Evolutionary conservation across 176 grass and related monocot species (phyloP), one percentile per base, ranked within the genome.

Genomic region (Hyparrhenia diplandra): DNA sequence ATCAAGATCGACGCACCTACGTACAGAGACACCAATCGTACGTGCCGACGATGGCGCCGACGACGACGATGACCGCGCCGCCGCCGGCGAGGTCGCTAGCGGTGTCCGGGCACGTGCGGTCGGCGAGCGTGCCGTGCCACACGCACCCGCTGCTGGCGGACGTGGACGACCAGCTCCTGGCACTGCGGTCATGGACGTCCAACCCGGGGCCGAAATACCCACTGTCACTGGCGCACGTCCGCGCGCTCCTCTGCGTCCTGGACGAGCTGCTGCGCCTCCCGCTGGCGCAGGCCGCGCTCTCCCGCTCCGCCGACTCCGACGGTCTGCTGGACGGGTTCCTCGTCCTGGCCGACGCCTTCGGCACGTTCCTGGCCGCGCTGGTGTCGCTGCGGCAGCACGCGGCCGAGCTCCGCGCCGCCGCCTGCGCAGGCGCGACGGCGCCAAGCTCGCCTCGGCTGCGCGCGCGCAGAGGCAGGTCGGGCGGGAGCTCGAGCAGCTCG

Each of bases 291-390:
- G 57, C 37, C 59, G 69, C 83, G 14, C 79, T 90, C 59, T 11
- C 7, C 54, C 16, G 20, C 55, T 0, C 39, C 36, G 1, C 59
- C 39, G 32, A 35, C 69, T 20, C 27, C 42, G 42, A 2, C 10
- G 21, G 24, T 40, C 72, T 93, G 13, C 88, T 97, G 27, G 82
- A 97, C 57, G 87, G 83, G 66, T 89, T 89, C 67, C 91, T 97
- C 71, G 78, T 81, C 81, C 87, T 91, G 4, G 88, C 87, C 66
- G 90, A 92, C 84, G 87, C 83, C 8, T 89, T 83, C 81, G 87
- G 81, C 63, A 80, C 75, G 27, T 89, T 92, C 77, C 77, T 89
- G 4, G 69, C 75, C 4, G 34, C 52, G 4, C 70, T 92, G 16
- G 32, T 89, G 28, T 40, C 49, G n/a, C 83, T 92, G 30, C 51